Evolutionary conservation across 192 early-diverging fungal genomes (phyloP), one percentile per base, ranked within the genome.

Genomic region (Backusella circina): DNA sequence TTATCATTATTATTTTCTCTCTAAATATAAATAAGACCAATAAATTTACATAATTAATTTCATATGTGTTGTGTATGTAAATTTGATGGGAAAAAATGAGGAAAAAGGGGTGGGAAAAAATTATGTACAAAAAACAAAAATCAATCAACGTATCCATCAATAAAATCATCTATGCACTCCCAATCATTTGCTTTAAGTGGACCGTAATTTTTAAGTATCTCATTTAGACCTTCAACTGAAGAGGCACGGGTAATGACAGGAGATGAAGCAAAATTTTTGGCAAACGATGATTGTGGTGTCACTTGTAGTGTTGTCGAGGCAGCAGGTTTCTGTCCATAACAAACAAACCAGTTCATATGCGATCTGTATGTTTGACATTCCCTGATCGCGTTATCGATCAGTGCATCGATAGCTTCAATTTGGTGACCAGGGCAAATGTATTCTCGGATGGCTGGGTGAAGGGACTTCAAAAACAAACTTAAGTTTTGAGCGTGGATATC

Each of bases 271-370:
- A 61, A 26, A 0, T 26, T 26, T 28, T 61, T 61, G 23, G 12
- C 23, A 61, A n/a, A n/a, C n/a, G n/a, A n/a, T n/a, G 0, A 23
- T 28, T 61, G 54, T 12, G 54, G 54, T 12, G 23, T 61, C 21
- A 61, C 23, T 3, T 61, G 54, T 12, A 61, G 10, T n/a, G n/a
- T 28, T 28, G 23, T 28, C 23, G 9, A 28, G 26, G 26, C 54
- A 61, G 54, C 54, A 4, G 76, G 69, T n/a, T 77, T 77, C 21
- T 77, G 76, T 0, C 68, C 76, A 30, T 78, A 78, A 31, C 72
- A 78, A 15, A 74, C 72, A 61, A 44, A 78, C 71, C 77, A 74
- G 36, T 74, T 78, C 31, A 78, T 64, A 65, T 78, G 72, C 1
- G 72, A 74, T 28, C 47, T 72, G 26, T 64, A 67, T 65, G 30